Evolutionary conservation across 129 eudicot genomes (phyloP).

Genomic region (Ambrosia artemisiifolia): DNA sequence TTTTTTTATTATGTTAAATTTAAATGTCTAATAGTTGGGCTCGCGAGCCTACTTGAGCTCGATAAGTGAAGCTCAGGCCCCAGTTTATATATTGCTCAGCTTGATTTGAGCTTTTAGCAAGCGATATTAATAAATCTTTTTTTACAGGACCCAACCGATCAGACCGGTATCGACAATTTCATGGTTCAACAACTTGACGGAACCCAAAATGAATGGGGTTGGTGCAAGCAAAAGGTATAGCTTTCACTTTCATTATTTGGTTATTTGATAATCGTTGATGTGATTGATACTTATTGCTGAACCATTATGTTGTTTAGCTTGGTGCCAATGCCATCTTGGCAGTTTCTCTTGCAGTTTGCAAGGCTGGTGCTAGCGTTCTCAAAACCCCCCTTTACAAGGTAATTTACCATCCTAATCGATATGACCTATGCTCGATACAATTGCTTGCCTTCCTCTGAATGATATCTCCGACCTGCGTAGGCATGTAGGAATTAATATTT

Average conservation of each 20-base stretch:
- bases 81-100: no score
- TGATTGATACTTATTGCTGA: conserved; percentile 12
- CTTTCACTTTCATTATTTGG: background rate
- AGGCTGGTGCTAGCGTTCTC: conserved; percentile 76
- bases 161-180: conserved; percentile 71
- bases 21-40: no score
- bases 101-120: no score
- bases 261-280: background rate
- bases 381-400: conserved; percentile 92
- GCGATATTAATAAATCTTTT: background rate
- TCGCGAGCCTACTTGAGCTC: no score
- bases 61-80: no score
- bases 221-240: conserved; percentile 92
- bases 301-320: conserved; percentile 43
- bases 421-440: background rate
- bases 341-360: conserved; percentile 92
- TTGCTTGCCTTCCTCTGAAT: background rate
- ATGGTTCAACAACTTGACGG: conserved; percentile 97
- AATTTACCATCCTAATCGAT: background rate
- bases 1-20: no score
- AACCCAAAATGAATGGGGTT: conserved; percentile 94
- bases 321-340: conserved; percentile 93
- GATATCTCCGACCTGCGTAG: background rate
- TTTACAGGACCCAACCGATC: conserved; percentile 81
- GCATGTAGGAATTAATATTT: background rate